phyloP scores from a whole-genome alignment of 1,139 yeast species.

The Scheffersomyces insectosa region DNA sequence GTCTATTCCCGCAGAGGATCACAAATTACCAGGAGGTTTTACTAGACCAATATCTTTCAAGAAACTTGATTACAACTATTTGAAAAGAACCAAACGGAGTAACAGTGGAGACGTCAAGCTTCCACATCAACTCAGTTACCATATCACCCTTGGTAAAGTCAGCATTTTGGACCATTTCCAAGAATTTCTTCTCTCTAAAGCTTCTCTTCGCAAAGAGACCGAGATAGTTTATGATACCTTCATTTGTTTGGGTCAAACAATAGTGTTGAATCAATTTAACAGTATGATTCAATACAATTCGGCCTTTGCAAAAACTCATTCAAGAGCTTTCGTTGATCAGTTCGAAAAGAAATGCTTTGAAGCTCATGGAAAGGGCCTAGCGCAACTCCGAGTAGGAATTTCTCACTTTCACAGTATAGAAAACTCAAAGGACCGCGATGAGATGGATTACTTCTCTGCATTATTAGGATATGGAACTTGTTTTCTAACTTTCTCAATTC shows the following conservation, averaged over 20 bases:
- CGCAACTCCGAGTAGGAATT: background rate
- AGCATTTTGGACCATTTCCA: constrained; percentile 13
- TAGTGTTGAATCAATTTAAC: constrained; percentile 15
- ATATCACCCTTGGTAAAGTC: constrained; percentile 12
- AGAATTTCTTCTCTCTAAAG: constrained; percentile 3
- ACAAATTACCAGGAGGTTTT: constrained; percentile 10
- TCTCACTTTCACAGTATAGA: background rate
- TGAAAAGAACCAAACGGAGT: constrained; percentile 1
- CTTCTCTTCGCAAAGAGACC: background rate
- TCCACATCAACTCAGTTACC: constrained; percentile 11
- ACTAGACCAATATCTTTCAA: constrained; percentile 3
- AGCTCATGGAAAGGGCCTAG: constrained; percentile 10
- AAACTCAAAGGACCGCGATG: background rate
- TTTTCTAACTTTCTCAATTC: constrained; percentile 17
- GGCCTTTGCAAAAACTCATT: background rate
- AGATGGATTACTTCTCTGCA: background rate
- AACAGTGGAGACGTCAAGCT: too few relatives aligned
- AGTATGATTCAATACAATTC: constrained; percentile 4
- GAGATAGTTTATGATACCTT: constrained; percentile 2
- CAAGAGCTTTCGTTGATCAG: constrained; percentile 4
- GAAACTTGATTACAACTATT: constrained; percentile 4
- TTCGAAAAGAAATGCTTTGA: constrained; percentile 17
- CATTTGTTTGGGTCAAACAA: constrained; percentile 21
- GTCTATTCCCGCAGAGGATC: background rate
- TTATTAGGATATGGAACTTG: constrained; percentile 18